Evolutionary conservation across 2,329 filamentous ascomycete species (phyloP).

Genomic region (Fusarium buharicum): DNA sequence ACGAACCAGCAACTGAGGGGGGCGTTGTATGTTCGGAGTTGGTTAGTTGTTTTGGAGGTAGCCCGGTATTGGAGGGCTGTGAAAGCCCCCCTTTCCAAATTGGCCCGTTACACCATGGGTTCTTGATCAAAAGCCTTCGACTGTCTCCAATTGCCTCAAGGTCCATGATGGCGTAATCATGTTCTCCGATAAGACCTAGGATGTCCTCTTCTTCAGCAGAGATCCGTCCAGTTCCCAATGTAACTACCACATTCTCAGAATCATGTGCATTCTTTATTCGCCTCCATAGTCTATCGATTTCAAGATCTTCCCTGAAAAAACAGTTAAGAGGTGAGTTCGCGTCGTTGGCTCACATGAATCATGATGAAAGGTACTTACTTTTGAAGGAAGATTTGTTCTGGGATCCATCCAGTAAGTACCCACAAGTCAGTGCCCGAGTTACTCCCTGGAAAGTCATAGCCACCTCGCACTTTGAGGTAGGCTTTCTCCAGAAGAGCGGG

Average conservation of each 20-base stretch:
- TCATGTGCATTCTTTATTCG: conserved; percentile 79
- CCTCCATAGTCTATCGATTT: conserved; percentile 80
- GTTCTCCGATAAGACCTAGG: conserved; percentile 85
- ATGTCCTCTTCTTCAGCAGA: conserved; percentile 79
- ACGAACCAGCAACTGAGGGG: conserved; percentile 70
- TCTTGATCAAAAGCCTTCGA: conserved; percentile 85
- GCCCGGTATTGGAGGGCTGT: neutral
- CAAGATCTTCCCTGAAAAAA: conserved; percentile 74
- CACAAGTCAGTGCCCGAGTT: conserved; percentile 96
- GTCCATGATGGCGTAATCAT: conserved; percentile 92
- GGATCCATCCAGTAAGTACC: conserved; percentile 95
- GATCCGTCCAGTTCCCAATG: conserved; percentile 88
- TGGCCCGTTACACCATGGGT: conserved; percentile 90
- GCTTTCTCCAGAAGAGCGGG: conserved; percentile 95
- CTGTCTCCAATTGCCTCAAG: conserved; percentile 71
- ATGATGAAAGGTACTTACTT: conserved; percentile 57
- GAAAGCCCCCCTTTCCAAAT: conserved; percentile 67
- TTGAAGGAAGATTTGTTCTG: conserved; percentile 92
- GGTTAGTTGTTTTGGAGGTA: neutral
- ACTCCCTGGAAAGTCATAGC: conserved; percentile 97
- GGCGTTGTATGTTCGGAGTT: conserved; percentile 13
- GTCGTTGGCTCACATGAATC: neutral
- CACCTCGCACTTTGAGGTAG: conserved; percentile 92
- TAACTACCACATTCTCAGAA: conserved; percentile 84
- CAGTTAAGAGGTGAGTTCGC: conserved; percentile 16